Base-by-base conservation (phyloP, 108 stramenopile genomes). In the Cyclotella sp. region DNA sequence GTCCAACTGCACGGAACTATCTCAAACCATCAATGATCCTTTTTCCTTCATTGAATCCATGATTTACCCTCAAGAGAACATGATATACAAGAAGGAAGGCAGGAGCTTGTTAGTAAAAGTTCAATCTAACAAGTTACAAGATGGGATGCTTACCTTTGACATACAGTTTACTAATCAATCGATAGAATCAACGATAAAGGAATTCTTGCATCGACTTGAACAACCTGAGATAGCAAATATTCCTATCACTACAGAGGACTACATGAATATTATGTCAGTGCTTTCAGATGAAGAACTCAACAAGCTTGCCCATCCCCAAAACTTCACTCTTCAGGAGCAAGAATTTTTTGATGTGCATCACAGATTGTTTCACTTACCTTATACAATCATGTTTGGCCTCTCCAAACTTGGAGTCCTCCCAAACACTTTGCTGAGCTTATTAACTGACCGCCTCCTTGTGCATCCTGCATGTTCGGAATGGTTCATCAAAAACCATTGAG, bases 281-380 rank as follows among this genome's bases (percentile, higher is more conserved):
- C 45, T 65, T 11, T 21, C 45, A 2, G 64, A 65, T 22, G 22
- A 65, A 28, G 22, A 65, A 65, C 24, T 47, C 4, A 13, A 47
- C 24, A 28, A 26, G 27, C 12, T 65, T 45, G 45, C 46, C 4
- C 64, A 47, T 24, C 64, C 64, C 0, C 2, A 65, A 13, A 26
- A 7, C 3, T 13, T 65, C 12, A 46, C 45, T 26, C 45, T 22
- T 7, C 27, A 26, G 5, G 45, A 65, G 44, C 64, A 65, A 47
- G 64, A 65, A 47, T 65, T 65, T 47, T 46, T 65, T 24, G 64
- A 65, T 24, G 14, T 34, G 43, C 64, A 65, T 47, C 64, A 65
- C 44, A 1, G 64, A 11, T 6, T 65, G 46, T 65, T 65, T 22
- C 64, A 65, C 26, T 13, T 65, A 22, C 64, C 64, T 16, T 46